These are phyloP conservation scores for Pichia membranifaciens DNA, from an alignment of 805 yeast species.

Conservation along the genomic window DNA sequence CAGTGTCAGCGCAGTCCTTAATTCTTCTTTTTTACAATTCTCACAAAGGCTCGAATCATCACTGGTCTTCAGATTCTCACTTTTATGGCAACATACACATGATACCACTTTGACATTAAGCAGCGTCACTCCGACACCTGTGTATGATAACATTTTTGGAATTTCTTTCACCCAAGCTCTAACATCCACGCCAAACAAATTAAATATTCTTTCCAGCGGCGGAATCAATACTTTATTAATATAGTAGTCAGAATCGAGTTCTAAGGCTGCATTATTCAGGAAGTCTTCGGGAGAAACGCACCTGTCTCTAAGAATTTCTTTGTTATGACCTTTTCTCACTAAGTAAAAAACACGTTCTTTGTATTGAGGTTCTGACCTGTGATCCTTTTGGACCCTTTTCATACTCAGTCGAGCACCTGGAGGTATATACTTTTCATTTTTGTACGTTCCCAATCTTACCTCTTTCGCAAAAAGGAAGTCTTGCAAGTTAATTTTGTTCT, in stretches of 20 bases:
- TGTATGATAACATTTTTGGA: conserved; percentile 36
- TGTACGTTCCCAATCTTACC: conserved; percentile 79
- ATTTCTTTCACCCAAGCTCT: conserved; percentile 68
- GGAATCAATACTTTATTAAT: conserved; percentile 80
- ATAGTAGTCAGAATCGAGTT: conserved; percentile 78
- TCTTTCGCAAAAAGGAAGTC: conserved; percentile 92
- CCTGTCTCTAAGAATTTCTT: conserved; percentile 64
- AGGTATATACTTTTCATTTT: conserved; percentile 66
- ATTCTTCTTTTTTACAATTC: conserved; percentile 32
- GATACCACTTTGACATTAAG: conserved; percentile 21
- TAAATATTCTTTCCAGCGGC: conserved; percentile 80
- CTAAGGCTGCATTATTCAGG: conserved; percentile 35
- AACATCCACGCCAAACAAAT: conserved; percentile 75
- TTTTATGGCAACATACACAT: conserved; percentile 29
- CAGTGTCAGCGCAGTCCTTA: conserved; percentile 31
- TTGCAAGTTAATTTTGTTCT: conserved; percentile 59
- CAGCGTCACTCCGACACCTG: conserved; percentile 15
- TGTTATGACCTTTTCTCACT: conserved; percentile 52
- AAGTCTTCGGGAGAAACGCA: conserved; percentile 75
- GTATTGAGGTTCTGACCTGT: conserved; percentile 77
- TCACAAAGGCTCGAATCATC: conserved; percentile 26
- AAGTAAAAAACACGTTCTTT: conserved; percentile 84
- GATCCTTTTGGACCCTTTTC: conserved; percentile 55
- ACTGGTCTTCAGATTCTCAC: not conserved
- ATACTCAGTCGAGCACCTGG: conserved; percentile 88